These are phyloP conservation scores for Ciborinia camelliae DNA, from an alignment of 2,329 filamentous ascomycete genomes.

Conservation along the genomic window DNA sequence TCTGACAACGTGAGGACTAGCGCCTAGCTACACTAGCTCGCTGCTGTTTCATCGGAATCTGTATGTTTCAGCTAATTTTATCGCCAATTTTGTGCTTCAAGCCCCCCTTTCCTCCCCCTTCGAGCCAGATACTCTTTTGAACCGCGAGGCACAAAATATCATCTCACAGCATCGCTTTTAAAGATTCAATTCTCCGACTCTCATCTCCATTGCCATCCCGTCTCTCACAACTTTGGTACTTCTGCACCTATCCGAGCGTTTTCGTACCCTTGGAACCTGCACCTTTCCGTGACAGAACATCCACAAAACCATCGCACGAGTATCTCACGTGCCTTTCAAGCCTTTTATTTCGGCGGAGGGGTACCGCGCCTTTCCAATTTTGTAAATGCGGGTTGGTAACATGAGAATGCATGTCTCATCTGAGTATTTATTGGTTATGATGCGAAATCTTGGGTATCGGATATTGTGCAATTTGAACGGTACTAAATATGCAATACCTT, in stretches of 20 bases:
- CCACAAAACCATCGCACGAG: constrained; percentile 10
- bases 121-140: not conserved
- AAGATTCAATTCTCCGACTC: constrained; percentile 11
- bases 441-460: not conserved
- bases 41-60: not conserved
- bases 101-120: not conserved
- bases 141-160: not conserved
- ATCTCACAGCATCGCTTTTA: constrained; percentile 7
- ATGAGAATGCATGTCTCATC: constrained; percentile 13
- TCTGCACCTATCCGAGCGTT: constrained; percentile 11
- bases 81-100: not conserved
- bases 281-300: constrained; percentile 17
- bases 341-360: constrained; percentile 7
- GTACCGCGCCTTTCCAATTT: constrained; percentile 10
- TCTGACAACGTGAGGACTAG: not conserved
- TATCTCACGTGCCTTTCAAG: constrained; percentile 13
- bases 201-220: constrained; percentile 9
- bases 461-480: not conserved
- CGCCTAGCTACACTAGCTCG: not conserved
- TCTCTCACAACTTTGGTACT: not conserved
- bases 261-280: constrained; percentile 18
- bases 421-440: not conserved
- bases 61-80: constrained; percentile 9
- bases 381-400: not conserved
- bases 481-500: not conserved